Base-by-base conservation (phyloP, 306 rosid genomes). In the Albizia julibrissin region DNA sequence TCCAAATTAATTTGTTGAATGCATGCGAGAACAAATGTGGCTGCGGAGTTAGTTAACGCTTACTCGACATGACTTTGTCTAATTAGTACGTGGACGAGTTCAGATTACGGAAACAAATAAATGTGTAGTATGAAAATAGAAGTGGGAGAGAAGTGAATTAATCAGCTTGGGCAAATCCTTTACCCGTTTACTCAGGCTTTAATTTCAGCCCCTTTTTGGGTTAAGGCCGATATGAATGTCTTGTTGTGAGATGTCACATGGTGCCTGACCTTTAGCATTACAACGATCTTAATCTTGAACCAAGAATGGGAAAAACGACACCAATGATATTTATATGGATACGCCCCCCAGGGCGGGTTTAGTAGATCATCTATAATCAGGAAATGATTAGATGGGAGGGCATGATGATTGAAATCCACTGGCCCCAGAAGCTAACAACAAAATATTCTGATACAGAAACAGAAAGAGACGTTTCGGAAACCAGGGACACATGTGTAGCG, bases 391-490 rank as follows among this genome's bases (percentile, higher is more conserved):
- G 44, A 76, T 26, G 79, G 46, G 64, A 74, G 47, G 15, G 80
- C 76, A 27, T 69, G 82, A 66, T 50, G 58, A 50, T 50, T 18
- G 58, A 50, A 14, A 47, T 54, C 24, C 22, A 27, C 15, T 47
- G 74, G 84, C 75, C 74, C 88, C 58, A 81, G 82, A 81, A 84
- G 82, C 66, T 76, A 90, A 86, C 84, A 76, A 86, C 84, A 74
- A 84, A 68, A 44, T 79, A 84, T 86, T 82, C 83, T 81, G 73
- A 73, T 75, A 61, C 59, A 61, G 71, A 84, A 52, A 67, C 62
- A 80, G 87, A 87, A 84, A 82, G 19, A 74, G 94, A 91, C 94
- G 83, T 58, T 19, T 82, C 93, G 43, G n/a, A 52, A 66, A 84
- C 75, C 73, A 69, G 81, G 67, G 94, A 89, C 91, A 44, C 76